These are phyloP conservation scores for Clarireedia sp. DNA, from an alignment of 2,329 filamentous ascomycete species.

Conservation along the genomic window DNA sequence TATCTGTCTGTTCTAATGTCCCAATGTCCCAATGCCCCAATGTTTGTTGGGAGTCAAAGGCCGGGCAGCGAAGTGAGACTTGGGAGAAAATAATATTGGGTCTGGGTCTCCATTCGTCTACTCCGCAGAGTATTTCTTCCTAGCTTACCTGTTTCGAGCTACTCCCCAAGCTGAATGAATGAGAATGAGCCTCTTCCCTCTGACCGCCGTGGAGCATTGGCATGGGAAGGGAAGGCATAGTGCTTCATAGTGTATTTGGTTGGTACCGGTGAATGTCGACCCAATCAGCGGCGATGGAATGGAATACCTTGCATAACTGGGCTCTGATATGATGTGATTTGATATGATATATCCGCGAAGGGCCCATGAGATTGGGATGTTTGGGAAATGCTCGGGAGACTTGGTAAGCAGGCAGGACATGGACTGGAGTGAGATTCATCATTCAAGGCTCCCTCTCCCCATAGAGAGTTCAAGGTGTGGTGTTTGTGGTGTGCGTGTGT, in stretches of 20 bases:
- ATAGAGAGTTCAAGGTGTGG: no score
- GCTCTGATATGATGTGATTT: background rate
- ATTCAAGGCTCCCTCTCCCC: no score
- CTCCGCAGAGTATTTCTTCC: background rate
- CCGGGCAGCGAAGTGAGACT: background rate
- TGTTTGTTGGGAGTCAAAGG: no score
- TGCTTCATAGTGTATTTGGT: constrained; percentile 1
- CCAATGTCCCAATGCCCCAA: no score
- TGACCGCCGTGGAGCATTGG: constrained; percentile 9
- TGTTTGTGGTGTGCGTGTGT: no score
- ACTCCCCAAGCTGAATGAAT: constrained; percentile 1
- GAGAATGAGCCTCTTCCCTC: constrained; percentile 5
- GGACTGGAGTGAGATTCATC: no score
- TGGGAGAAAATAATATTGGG: background rate
- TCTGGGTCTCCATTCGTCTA: constrained; percentile 3
- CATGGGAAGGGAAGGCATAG: constrained; percentile 4
- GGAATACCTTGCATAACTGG: background rate
- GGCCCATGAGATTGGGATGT: background rate
- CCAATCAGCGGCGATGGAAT: constrained; percentile 3
- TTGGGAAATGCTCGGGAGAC: no score
- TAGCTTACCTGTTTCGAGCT: constrained; percentile 2
- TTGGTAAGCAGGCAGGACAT: no score
- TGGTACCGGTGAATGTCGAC: constrained; percentile 1
- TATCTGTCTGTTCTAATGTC: no score
- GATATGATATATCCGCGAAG: background rate